These are phyloP conservation scores for Paramecium sexaurelia DNA, from an alignment of 73 alveolate species.

Conservation along the genomic window DNA sequence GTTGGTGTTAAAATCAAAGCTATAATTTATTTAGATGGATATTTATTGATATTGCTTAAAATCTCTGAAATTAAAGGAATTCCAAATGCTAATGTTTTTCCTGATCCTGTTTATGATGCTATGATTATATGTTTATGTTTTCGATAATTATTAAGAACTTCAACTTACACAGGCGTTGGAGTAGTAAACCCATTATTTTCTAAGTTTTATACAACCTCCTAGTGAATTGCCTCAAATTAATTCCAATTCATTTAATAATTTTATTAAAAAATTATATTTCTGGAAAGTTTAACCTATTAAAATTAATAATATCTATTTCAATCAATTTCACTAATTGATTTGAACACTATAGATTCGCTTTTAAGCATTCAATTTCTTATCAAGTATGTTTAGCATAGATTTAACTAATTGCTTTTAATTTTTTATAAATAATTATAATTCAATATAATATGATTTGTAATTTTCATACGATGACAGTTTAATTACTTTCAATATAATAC, in stretches of 20 bases:
- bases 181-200: not conserved
- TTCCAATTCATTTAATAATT: constrained; percentile 44
- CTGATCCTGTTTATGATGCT: constrained; percentile 84
- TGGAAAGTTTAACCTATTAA: not conserved
- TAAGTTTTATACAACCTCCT: not conserved
- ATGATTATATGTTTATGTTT: constrained; percentile 22
- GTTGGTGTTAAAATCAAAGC: constrained; percentile 92
- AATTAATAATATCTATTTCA: not conserved
- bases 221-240: constrained; percentile 45
- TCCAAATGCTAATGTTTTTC: constrained; percentile 95
- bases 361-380: too few relatives aligned
- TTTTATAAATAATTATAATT: not conserved
- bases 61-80: constrained; percentile 90
- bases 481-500: not conserved
- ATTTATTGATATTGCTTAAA: constrained; percentile 68
- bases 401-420: not conserved
- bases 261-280: not conserved
- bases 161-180: constrained; percentile 42
- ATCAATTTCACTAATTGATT: not conserved
- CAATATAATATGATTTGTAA: not conserved
- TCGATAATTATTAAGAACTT: constrained; percentile 44
- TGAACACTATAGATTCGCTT: too few relatives aligned
- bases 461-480: not conserved
- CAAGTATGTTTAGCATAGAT: not conserved
- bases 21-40: constrained; percentile 75